Evolutionary conservation across 306 rosid species (phyloP), one percentile per base, ranked within the genome.

Genomic region (Dryas octopetala): DNA sequence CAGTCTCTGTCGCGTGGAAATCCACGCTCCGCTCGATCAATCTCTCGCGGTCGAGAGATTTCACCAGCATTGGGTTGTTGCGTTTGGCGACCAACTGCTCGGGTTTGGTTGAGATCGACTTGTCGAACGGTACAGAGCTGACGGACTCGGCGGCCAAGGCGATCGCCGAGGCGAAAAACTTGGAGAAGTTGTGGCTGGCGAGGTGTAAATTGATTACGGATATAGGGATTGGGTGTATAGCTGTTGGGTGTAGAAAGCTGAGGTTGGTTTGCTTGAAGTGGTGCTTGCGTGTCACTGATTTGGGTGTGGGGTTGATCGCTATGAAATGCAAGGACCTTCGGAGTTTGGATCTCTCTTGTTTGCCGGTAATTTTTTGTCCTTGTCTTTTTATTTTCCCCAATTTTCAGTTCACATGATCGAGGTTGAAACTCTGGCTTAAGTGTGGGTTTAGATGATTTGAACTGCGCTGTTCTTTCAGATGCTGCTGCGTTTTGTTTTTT

Each of bases 271-370:
- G 77, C 65, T 82, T 93, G 83, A 91, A 89, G 62, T 93, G 97
- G 98, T 93, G 98, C 71, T 76, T 89, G 45, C 85, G 89, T 43
- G 83, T 93, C 59, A 87, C 90, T 10, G 96, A 93, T 93, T 82
- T 88, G 78, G 98, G 98, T n/a, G 94, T 93, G 60, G 92, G 84
- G 4, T 84, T 91, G 85, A 52, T 93, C 43, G 98, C 94, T n/a
- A 67, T 83, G 46, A 93, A 93, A 80, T 93, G 97, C 66, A 83
- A 87, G 79, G 92, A 91, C 65, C 84, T 93, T 10, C 80, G 76
- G 44, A 76, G 78, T 68, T 79, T 93, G 87, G 96, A 93, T 80
- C 97, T 93, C 61, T 89, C 98, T 51, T 93, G 86, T 78, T 76
- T 93, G 76, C 96, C 90, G 74, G 98, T 93, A 73, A 78, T 75